phyloP scores from a whole-genome alignment of 225 moss, liverwort and hornwort genomes.

The Bryum argenteum region DNA sequence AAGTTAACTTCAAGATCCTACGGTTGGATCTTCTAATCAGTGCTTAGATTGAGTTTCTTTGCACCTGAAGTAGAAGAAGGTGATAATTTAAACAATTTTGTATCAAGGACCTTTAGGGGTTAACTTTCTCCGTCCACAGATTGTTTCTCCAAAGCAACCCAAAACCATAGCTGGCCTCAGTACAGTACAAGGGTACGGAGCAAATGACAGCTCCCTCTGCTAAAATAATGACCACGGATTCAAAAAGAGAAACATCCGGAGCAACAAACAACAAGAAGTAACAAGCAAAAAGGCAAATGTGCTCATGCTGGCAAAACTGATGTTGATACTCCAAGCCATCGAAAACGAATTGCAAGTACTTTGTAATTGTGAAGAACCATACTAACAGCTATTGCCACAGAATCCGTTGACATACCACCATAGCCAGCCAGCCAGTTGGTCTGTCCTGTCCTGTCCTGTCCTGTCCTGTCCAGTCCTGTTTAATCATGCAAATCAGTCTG shows the following conservation, averaged over 20 bases:
- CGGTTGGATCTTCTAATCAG: too few species aligned
- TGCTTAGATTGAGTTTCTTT: too few species aligned
- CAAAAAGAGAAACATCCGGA: neutral
- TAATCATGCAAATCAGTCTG: conserved; percentile 22
- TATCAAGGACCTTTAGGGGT: too few species aligned
- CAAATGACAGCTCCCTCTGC: neutral
- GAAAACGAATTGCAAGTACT: conserved; percentile 20
- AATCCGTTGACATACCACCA: conserved; percentile 10
- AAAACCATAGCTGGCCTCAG: neutral
- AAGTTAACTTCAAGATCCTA: too few species aligned
- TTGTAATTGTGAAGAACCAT: neutral
- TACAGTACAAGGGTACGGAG: neutral
- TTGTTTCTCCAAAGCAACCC: conserved; percentile 3
- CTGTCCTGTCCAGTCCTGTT: conserved; percentile 1
- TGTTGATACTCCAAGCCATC: conserved; percentile 13
- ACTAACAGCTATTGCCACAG: conserved; percentile 13
- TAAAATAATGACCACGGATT: neutral
- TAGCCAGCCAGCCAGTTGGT: too few species aligned
- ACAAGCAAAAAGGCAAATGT: neutral
- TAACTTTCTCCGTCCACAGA: neutral
- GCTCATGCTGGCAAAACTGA: conserved; percentile 15
- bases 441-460: neutral
- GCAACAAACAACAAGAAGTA: neutral
- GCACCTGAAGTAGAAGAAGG: too few species aligned
- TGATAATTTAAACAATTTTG: too few species aligned